Base-by-base conservation (phyloP, 192 early-diverging fungal genomes). In the Phlyctochytrium planicorne region DNA sequence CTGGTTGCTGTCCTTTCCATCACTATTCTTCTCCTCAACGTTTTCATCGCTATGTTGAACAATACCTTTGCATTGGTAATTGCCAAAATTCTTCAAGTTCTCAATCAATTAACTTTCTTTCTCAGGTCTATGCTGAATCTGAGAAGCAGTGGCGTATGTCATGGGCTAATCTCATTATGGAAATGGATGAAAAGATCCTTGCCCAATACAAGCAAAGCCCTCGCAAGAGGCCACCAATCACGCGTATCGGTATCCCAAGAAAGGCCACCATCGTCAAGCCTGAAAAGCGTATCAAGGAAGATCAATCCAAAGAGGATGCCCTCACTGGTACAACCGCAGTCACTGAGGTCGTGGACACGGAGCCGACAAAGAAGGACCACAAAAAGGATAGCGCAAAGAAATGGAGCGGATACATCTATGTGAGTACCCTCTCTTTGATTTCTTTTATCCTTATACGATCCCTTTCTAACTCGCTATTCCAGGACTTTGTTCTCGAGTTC, bases 31-130 rank as follows among this genome's bases (percentile, higher is more conserved):
- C 62, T 70, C 52, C 10, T 70, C 27, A 70, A 70, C 68, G 60
- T 70, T 17, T 70, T 70, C 60, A 70, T 70, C 56, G 68, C 36
- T n/a, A 70, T 63, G 68, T 24, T 70, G 24, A 55, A 31, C 60
- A 24, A 16, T 16, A 70, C 68, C 12, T 70, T 70, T 53, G 30
- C 23, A 53, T 47, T 40, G 27, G 62, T 59, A 30, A n/a, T n/a
- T n/a, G n/a, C n/a, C n/a, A n/a, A n/a, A n/a, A n/a, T n/a, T n/a
- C n/a, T n/a, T n/a, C n/a, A n/a, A n/a, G n/a, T n/a, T n/a, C n/a
- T n/a, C n/a, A n/a, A n/a, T n/a, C n/a, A n/a, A n/a, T n/a, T n/a
- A n/a, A n/a, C n/a, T n/a, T n/a, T n/a, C n/a, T n/a, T n/a, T n/a
- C 24, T 55, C 50, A n/a, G 37, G 59, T 68, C 4, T 62, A 60